Evolutionary conservation across 1,139 yeast species (phyloP).

Genomic region (Nakaseomyces nivariensis): DNA sequence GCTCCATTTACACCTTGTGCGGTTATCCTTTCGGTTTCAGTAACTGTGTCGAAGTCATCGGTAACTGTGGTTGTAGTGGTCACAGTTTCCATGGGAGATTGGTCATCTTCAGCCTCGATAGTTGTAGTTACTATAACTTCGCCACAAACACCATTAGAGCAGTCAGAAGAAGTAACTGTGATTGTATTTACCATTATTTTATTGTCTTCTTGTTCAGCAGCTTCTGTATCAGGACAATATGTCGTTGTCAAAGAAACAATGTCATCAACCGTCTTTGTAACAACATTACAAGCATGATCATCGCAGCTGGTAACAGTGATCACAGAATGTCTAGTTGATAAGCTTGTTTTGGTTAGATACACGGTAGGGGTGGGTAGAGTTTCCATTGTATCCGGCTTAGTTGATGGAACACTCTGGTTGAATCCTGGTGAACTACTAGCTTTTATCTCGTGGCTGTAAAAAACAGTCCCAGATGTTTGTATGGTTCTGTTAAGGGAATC

Average conservation of each 20-base stretch:
- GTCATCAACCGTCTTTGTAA: neutral
- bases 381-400: neutral
- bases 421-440: no score
- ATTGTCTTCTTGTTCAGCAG: neutral
- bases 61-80: neutral
- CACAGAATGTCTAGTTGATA: neutral
- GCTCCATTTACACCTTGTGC: neutral
- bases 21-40: neutral
- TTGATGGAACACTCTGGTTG: neutral
- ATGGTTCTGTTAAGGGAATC: neutral
- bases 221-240: neutral
- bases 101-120: neutral
- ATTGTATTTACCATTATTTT: neutral
- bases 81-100: neutral
- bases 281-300: neutral
- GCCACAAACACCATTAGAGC: neutral
- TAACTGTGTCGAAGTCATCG: neutral
- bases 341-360: neutral
- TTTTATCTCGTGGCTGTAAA: neutral
- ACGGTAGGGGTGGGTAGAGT: neutral
- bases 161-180: neutral
- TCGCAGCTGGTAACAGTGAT: neutral
- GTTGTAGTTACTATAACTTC: neutral
- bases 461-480: neutral
- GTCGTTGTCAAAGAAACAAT: neutral